Evolutionary conservation across 1,139 yeast species (phyloP), one percentile per base, ranked within the genome.

Genomic region (Candida sojae): DNA sequence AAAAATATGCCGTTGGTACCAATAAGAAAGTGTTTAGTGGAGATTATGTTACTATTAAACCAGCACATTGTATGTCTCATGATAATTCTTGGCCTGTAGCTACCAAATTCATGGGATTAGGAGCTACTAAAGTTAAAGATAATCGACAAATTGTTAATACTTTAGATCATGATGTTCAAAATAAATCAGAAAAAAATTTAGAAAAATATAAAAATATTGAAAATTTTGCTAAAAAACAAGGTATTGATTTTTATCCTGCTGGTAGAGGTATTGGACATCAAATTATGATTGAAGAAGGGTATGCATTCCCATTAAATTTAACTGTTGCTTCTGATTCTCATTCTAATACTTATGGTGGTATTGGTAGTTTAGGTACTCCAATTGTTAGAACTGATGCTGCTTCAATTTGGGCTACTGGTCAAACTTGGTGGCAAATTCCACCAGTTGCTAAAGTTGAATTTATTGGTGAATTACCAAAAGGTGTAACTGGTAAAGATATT

Each of bases 391-490:
- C 99, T 0, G 99, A 93, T 68, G 99, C 98, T 21, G 99, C 99
- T 2, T 85, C 97, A 6, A 93, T 95, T 57, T 93, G 99, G 99
- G 98, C 99, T 12, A 93, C 99, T 0, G 98, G 98, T 40, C 96
- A 90, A 71, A 95, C 99, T 4, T 93, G 99, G 99, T 93, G 99
- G 99, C 99, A 95, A 81, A 89, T 93, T 50, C 99, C 99, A 4
- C 99, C 99, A 1, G 98, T 93, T 23, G 99, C 99, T 38, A 84
- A 85, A 62, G 98, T 93, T 10, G 96, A 89, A 67, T 78, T 93
- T 50, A 77, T 80, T 56, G 97, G 97, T 39, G 70, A 80, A 56
- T 79, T 93, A 51, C 96, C 95, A 21, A 72, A 79, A 48, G 97
- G 97, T 23, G 92, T 89, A 13, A 84, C 96, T 7, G 99, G 99